Percentiles rank a stretch among this genome's conserved stretches.
Conservation (phyloP, 1,139 yeast genomes). For the Waltiozyma sp. region DNA sequence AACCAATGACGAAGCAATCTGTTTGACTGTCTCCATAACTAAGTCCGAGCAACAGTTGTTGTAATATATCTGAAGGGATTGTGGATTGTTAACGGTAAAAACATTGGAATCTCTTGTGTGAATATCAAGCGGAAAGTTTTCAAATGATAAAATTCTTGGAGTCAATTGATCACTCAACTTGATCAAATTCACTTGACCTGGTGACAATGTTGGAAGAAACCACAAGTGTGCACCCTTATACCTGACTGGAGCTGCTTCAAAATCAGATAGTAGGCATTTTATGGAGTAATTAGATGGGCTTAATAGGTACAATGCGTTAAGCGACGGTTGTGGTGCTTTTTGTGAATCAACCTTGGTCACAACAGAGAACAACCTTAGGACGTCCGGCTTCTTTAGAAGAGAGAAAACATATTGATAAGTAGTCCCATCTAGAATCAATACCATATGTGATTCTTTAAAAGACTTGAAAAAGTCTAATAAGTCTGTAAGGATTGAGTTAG, state of each 20-base stretch:
- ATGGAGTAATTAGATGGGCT: constrained; percentile 43
- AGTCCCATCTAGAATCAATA: constrained; percentile 27
- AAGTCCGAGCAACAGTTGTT: constrained; percentile 55
- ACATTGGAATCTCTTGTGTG: constrained; percentile 38
- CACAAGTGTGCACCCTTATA: constrained; percentile 49
- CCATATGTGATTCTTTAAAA: constrained; percentile 20
- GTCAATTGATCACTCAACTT: constrained; percentile 21
- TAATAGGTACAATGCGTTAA: constrained; percentile 50
- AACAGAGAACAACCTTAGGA: constrained; percentile 26
- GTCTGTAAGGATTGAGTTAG: constrained; percentile 7
- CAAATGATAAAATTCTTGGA: constrained; percentile 21
- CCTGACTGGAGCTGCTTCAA: constrained; percentile 37
- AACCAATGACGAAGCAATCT: constrained; percentile 50
- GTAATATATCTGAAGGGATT: constrained; percentile 66
- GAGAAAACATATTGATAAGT: constrained; percentile 25
- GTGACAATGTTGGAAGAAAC: constrained; percentile 40
- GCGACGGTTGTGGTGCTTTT: constrained; percentile 36
- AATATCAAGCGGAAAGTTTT: constrained; percentile 29
- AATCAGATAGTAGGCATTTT: constrained; percentile 53
- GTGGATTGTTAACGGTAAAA: constrained; percentile 28
- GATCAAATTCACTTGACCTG: constrained; percentile 19
- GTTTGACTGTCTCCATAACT: constrained; percentile 45
- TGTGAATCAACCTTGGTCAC: constrained; percentile 43
- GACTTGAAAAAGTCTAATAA: constrained; percentile 12
- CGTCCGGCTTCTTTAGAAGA: constrained; percentile 26